Base-by-base conservation (phyloP, 2,329 filamentous ascomycete genomes). In the Penicillium brevicompactum region DNA sequence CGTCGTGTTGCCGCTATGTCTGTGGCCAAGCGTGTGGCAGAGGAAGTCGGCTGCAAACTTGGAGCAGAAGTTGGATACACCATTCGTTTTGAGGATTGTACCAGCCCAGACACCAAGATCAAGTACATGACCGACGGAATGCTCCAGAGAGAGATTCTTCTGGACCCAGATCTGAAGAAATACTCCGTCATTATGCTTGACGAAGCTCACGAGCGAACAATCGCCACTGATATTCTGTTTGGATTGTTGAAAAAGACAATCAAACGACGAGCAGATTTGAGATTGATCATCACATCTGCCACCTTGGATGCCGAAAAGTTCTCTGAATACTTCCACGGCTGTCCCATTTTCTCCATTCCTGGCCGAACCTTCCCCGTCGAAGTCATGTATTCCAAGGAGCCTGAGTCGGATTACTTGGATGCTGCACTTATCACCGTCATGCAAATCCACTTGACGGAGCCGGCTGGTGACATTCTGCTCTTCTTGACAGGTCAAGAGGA, bases 61-160 rank as follows among this genome's bases (percentile, higher is more conserved):
- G 94, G 94, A 32, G 87, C 92, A 53, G 92, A 97, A 71, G 93
- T 99, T 59, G 94, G 94, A 51, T 99, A 99, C 72, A 96, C 90
- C 7, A 96, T 99, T 70, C 91, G 94, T 71, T 99, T 99, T 70
- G 94, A 99, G 70, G 94, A 99, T 76, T 90, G 88, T 71, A 97
- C 93, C 0, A 90, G 88, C 61, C 86, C 91, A 2, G 83, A 87
- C 16, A 99, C 94, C 1, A 91, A 88, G 69, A 96, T 99, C 79
- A 99, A 99, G 78, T 99, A 99, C 78, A 97, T 99, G 93, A 99
- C 94, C 14, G 94, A 99, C 68, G 94, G 94, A 74, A 97, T 97
- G 90, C 84, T 99, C 71, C 87, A 97, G 76, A 85, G 94, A 78
- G 94, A 99, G 77, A 92, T 97, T 70, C 82, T 99, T 49, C 83